Evolutionary conservation across 164 flowering plant species (phyloP), one percentile per base, ranked within the genome.

Genomic region (Aristolochia fimbriata): DNA sequence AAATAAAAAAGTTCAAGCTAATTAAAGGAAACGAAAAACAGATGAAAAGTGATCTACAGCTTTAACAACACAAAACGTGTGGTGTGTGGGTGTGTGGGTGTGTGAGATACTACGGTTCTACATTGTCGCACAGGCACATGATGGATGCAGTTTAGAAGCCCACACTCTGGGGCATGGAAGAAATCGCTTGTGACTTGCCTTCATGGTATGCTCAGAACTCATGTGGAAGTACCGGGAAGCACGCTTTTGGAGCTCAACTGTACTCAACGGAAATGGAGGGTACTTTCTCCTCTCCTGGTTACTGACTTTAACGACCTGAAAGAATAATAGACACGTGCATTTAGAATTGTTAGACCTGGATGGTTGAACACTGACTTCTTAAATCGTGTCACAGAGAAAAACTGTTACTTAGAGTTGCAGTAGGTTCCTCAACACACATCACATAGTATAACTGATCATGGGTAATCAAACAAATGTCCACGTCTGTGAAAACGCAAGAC

Each of bases 181-280:
- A 46, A 30, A 57, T 11, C 16, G 9, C 50, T 31, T 8, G 51
- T 21, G 31, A 23, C 63, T 62, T 31, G 81, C 98, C 95, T 94
- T 94, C 99, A 94, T 94, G 27, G 99, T 91, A 15, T 83, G 91
- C 59, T 88, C 96, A 62, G 99, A 86, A 74, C 99, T 91, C 91
- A 94, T 83, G 52, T 86, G 73, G 60, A 88, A 91, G 73, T 88
- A 94, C 58, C 92, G 74, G 14, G 99, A 94, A 63, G 99, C 96
- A 66, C 99, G 97, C 61, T 91, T 91, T 69, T 91, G 96, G 68
- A 94, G 91, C 80, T 94, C 97, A 71, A 94, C 78, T 20, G 99
- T 94, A 70, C 77, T 94, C 73, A 94, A 68, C 61, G 99, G 99
- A 69, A 85, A 64, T 27, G 99, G 99, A 63, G 97, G 93, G 70